A percentile compares a stretch with the other conserved stretches of the same genome.
Conservation (phyloP, 2,329 filamentous ascomycete species). For the Ceratocystis diversiconidia region DNA sequence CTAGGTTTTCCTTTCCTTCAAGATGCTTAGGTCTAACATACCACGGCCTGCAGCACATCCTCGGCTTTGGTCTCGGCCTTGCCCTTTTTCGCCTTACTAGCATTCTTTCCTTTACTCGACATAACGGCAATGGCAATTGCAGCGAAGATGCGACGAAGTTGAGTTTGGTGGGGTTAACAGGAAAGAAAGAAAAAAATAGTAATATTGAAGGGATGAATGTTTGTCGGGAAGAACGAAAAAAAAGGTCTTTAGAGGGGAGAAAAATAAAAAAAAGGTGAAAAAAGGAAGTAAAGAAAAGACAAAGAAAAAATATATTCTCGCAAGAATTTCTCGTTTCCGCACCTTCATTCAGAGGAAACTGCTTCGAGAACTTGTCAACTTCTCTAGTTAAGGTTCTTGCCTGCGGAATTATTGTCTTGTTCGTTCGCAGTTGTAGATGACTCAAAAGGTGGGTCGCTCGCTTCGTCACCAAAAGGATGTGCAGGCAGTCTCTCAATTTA, state of each 20-base stretch:
- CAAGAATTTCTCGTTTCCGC: background rate
- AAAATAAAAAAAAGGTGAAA: background rate
- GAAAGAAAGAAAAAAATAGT: background rate
- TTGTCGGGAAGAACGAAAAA: background rate
- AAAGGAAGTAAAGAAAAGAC: background rate
- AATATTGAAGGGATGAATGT: background rate
- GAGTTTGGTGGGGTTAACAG: background rate
- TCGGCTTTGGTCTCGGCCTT: conserved; percentile 41
- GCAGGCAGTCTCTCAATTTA: background rate
- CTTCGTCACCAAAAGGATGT: background rate
- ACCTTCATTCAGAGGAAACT: background rate
- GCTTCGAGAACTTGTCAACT: background rate
- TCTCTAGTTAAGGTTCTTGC: background rate
- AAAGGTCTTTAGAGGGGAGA: too few relatives aligned
- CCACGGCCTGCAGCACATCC: conserved; percentile 44
- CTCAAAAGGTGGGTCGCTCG: conserved; percentile 12
- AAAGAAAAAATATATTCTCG: background rate
- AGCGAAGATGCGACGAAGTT: background rate
- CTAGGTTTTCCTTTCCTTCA: background rate
- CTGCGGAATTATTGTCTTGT: background rate
- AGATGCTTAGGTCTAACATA: conserved; percentile 25
- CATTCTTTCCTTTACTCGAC: conserved; percentile 20
- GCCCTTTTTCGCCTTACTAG: conserved; percentile 39
- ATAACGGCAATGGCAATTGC: background rate
- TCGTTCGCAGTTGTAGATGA: conserved; percentile 6